Conservation (phyloP, 805 yeast species). For the Suhomyces sp. region DNA sequence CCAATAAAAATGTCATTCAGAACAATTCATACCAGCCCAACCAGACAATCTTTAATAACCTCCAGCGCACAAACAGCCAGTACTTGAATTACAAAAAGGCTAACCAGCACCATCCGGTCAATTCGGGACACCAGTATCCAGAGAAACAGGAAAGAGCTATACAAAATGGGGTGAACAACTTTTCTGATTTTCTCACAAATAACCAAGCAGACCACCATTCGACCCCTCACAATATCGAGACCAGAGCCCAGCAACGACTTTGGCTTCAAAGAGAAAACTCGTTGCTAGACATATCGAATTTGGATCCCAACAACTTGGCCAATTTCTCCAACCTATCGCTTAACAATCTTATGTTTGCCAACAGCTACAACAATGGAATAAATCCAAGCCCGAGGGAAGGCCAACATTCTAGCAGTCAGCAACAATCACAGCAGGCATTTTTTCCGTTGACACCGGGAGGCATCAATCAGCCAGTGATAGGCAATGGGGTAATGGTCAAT, state of each 20-base stretch:
- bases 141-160: slow-evolving; percentile 6
- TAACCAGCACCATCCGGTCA: background rate
- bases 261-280: slow-evolving; percentile 83
- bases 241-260: slow-evolving; percentile 78
- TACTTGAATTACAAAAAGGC: slow-evolving; percentile 26
- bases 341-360: slow-evolving; percentile 38
- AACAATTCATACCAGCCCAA: slow-evolving; percentile 42
- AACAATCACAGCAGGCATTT: slow-evolving; percentile 2
- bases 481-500: background rate
- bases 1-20: slow-evolving; percentile 30
- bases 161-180: slow-evolving; percentile 27
- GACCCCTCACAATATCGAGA: slow-evolving; percentile 33
- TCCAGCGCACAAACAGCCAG: slow-evolving; percentile 39
- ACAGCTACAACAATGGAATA: slow-evolving; percentile 18
- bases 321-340: slow-evolving; percentile 40
- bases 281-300: slow-evolving; percentile 51
- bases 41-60: slow-evolving; percentile 40
- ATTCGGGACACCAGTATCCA: slow-evolving; percentile 2
- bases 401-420: slow-evolving; percentile 9
- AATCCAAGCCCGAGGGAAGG: slow-evolving; percentile 14
- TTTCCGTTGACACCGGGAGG: slow-evolving; percentile 11
- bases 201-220: slow-evolving; percentile 8
- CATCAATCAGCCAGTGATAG: slow-evolving; percentile 2
- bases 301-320: slow-evolving; percentile 27
- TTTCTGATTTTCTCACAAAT: slow-evolving; percentile 27